Evolutionary conservation across 2,329 filamentous ascomycete species (phyloP).

Genomic region (Elsinoe necatrix): DNA sequence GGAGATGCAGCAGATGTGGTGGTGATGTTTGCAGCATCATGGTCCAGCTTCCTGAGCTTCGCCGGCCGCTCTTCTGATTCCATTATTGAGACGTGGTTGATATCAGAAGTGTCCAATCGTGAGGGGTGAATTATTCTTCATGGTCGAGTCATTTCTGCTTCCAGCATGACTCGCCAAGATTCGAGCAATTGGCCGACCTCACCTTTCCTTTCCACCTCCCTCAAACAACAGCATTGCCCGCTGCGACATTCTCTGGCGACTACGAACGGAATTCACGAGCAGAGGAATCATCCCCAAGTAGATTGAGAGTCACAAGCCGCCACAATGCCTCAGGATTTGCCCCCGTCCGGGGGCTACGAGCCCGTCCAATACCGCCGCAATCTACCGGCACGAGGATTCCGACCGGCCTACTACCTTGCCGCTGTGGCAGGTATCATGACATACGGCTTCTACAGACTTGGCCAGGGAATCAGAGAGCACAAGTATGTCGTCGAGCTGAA

Average conservation of each 20-base stretch:
- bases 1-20: not conserved
- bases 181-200: not conserved
- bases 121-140: not conserved
- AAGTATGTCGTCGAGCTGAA: constrained; percentile 59
- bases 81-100: constrained; percentile 34
- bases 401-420: constrained; percentile 68
- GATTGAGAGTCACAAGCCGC: constrained; percentile 19
- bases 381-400: constrained; percentile 82
- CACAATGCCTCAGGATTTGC: constrained; percentile 95
- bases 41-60: constrained; percentile 47
- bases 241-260: too few species aligned
- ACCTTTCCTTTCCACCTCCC: not conserved
- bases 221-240: not conserved
- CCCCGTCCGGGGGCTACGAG: constrained; percentile 86
- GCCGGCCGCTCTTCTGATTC: constrained; percentile 47
- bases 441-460: constrained; percentile 83
- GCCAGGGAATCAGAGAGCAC: constrained; percentile 76
- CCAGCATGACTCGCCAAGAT: not conserved
- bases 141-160: not conserved
- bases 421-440: constrained; percentile 71
- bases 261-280: too few species aligned
- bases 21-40: constrained; percentile 21
- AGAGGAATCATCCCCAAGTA: not conserved
- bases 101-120: not conserved
- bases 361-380: constrained; percentile 98